Base-by-base conservation (phyloP, 257 asterid genomes). In the Lantana camara region DNA sequence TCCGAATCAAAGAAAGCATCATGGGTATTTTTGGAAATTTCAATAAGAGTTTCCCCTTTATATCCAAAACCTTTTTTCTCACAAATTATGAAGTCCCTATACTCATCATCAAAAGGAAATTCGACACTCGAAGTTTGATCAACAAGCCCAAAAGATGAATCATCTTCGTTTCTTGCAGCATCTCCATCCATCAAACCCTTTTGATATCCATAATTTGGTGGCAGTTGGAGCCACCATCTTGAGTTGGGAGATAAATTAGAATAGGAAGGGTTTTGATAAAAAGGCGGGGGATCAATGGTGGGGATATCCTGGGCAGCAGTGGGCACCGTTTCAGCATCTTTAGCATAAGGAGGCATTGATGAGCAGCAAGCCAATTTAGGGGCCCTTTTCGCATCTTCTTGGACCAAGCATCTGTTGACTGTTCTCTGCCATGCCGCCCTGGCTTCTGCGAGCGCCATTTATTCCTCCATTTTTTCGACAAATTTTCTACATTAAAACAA, bases 351-450 rank as follows among this genome's bases (percentile, higher is more conserved):
- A 22, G 89, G 72, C 19, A 71, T 47, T 1, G 96, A 75, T 5
- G 97, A 76, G 75, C 83, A 86, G 72, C 83, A 86, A 53, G 97
- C 95, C 71, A 92, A 81, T 70, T 77, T 92, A 2, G 98, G 98
- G 72, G 98, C 97, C 73, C 97, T 70, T 74, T 89, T 86, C 4
- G 96, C 96, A 67, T 89, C 96, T 66, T 89, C 96, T 70, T 89
- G 95, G 45, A 86, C 89, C 66, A 84, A 82, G 64, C 85, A 89
- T 63, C 96, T 84, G 57, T 89, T 86, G 67, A 77, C 95, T 38
- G 90, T 85, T 77, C 88, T 89, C 78, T 90, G 93, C 94, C 94
- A 87, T 47, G 86, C 89, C 8, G 95, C 87, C 83, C 97, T 84
- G 44, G 85, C 90, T 75, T 87, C 97, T 10, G 91, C 90, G 44